Conservation (phyloP, 2,329 filamentous ascomycete species). For the Zalaria obscura region DNA sequence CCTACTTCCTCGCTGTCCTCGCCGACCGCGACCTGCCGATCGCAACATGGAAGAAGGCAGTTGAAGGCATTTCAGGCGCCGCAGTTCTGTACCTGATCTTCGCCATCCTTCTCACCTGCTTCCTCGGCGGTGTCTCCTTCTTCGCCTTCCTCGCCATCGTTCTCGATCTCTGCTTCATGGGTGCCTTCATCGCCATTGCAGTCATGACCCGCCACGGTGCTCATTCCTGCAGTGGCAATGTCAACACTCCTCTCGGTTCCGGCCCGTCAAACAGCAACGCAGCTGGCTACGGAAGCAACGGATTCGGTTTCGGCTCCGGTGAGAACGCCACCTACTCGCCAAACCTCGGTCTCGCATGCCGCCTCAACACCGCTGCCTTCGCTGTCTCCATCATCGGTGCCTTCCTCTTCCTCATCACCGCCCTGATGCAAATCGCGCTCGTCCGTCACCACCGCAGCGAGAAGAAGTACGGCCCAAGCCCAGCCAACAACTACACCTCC, state of each 20-base stretch:
- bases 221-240: constrained; percentile 46
- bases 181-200: constrained; percentile 69
- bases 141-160: constrained; percentile 61
- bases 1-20: constrained; percentile 70
- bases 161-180: constrained; percentile 64
- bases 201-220: constrained; percentile 57
- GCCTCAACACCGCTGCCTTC: constrained; percentile 61
- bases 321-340: constrained; percentile 29
- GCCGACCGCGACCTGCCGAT: constrained; percentile 50
- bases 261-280: constrained; percentile 40
- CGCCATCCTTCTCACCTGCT: constrained; percentile 64
- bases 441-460: constrained; percentile 59
- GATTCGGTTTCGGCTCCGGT: constrained; percentile 18
- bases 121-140: constrained; percentile 58
- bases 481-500: constrained; percentile 53
- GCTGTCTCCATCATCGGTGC: constrained; percentile 66
- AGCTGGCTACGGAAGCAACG: constrained; percentile 31
- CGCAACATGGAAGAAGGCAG: constrained; percentile 43
- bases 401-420: constrained; percentile 61
- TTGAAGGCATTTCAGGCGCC: constrained; percentile 55
- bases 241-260: constrained; percentile 55
- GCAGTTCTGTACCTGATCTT: constrained; percentile 61
- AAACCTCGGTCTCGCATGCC: constrained; percentile 49
- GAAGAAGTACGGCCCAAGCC: constrained; percentile 55
- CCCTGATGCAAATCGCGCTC: constrained; percentile 53